Percentiles rank a stretch among this genome's conserved stretches.
These are phyloP conservation scores for Alternaria gaisen DNA, from an alignment of 2,329 filamentous ascomycete genomes.

Conservation along the genomic window DNA sequence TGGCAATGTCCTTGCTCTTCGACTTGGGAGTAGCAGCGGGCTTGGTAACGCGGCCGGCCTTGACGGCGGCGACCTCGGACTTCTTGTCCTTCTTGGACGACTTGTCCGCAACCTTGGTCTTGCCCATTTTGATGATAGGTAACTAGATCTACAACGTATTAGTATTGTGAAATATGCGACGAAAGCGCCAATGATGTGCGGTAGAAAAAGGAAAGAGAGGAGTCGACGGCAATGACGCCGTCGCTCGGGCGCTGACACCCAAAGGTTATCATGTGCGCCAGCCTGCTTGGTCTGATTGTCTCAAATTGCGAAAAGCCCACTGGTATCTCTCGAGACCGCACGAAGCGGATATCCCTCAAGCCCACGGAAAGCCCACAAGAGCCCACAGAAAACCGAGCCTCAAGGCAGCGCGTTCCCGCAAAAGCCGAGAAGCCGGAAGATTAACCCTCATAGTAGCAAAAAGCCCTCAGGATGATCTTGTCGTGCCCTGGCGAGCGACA, in stretches of 20 bases:
- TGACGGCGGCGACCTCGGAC: constrained; percentile 65
- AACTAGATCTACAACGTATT: constrained; percentile 43
- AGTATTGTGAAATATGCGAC: constrained; percentile 34
- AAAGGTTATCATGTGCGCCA: constrained; percentile 31
- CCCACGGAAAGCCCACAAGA: constrained; percentile 57
- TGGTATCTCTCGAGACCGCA: constrained; percentile 53
- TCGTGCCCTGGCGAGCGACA: constrained; percentile 49
- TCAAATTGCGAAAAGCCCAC: constrained; percentile 55
- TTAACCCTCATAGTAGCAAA: constrained; percentile 53
- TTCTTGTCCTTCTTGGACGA: constrained; percentile 67
- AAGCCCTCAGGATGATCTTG: constrained; percentile 52
- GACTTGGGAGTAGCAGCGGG: constrained; percentile 69
- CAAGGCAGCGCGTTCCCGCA: constrained; percentile 64
- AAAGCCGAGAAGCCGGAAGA: constrained; percentile 57
- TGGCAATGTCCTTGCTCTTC: constrained; percentile 73
- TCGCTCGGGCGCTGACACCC: constrained; percentile 34
- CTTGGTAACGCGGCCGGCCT: constrained; percentile 74
- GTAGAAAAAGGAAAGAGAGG: constrained; percentile 28
- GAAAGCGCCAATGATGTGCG: constrained; percentile 7
- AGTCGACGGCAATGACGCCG: constrained; percentile 32
- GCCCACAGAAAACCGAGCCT: constrained; percentile 56
- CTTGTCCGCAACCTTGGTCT: constrained; percentile 47
- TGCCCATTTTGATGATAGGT: constrained; percentile 45
- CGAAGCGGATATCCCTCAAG: constrained; percentile 53
- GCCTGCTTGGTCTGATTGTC: constrained; percentile 50